Evolutionary conservation across 306 rosid species (phyloP), one percentile per base, ranked within the genome.

Genomic region (Trifolium repens): DNA sequence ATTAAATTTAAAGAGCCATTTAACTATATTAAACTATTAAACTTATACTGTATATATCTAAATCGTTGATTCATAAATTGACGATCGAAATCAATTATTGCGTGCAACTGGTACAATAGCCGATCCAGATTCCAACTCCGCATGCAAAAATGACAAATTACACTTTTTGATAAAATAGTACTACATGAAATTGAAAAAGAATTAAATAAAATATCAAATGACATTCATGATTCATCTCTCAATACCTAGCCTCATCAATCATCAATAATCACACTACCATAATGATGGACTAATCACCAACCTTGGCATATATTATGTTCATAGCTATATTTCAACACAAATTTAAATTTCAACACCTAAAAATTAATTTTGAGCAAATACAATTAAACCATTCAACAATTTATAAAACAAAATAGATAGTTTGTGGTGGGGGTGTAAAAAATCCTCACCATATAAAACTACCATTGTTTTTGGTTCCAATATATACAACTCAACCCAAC

Each of bases 401-500:
- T 61, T 32, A 32, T 32, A 9, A 61, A 7, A 32, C 64, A 61
- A 32, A 32, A 61, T 61, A 61, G 67, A 61, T 61, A 61, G 67
- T 34, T 61, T 61, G 5, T 32, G 13, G 22, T 7, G 67, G 43
- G 8, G 43, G 19, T n/a, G 11, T 55, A 35, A 15, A 22, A 62
- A 66, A 43, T 13, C 7, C 22, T 42, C 74, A 54, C 54, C 42
- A 46, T 15, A 15, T 67, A 66, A 3, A 8, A 8, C 67, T 69
- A 75, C 57, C 78, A 64, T 24, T 60, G 79, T 78, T 85, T 75
- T 68, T 74, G 87, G 63, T 58, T 53, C 87, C 80, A 72, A 69
- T 75, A 85, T 73, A 87, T 65, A 53, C 80, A 85, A 78, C 94
- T 85, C 82, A 91, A 67, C 61, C 89, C 97, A 22, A 89, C 85